These are phyloP conservation scores for Fusarium equiseti DNA, from an alignment of 2,329 filamentous ascomycete species.

Conservation along the genomic window DNA sequence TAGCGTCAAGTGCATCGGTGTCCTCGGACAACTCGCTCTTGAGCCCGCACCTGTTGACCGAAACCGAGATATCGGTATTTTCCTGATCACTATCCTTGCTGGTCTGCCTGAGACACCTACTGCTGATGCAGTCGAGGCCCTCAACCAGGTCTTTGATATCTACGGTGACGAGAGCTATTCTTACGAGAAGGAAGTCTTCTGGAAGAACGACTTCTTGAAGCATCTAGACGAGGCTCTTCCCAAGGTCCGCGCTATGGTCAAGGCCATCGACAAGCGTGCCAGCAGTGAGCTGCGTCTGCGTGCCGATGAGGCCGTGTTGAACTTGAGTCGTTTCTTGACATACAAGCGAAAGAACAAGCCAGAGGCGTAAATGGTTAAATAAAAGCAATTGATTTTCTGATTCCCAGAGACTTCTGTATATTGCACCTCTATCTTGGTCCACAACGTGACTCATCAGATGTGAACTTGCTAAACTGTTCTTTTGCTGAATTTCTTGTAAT, in stretches of 20 bases:
- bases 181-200: constrained; percentile 73
- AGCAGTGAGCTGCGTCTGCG: constrained; percentile 67
- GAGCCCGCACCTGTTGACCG: constrained; percentile 64
- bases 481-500: background rate
- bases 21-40: constrained; percentile 72
- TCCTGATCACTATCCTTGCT: constrained; percentile 68
- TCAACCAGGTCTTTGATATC: constrained; percentile 76
- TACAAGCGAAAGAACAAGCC: constrained; percentile 73
- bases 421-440: background rate
- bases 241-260: constrained; percentile 67
- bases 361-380: constrained; percentile 43
- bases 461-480: constrained; percentile 4
- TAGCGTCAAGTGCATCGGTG: constrained; percentile 75
- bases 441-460: background rate
- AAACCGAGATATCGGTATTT: constrained; percentile 74
- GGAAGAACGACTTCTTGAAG: constrained; percentile 69
- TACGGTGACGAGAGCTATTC: constrained; percentile 71
- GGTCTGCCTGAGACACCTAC: constrained; percentile 64
- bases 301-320: constrained; percentile 71
- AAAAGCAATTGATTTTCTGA: constrained; percentile 24
- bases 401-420: constrained; percentile 6
- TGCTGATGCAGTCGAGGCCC: constrained; percentile 71
- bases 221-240: constrained; percentile 68
- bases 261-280: constrained; percentile 71
- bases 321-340: constrained; percentile 70